Evolutionary conservation across 1,284 basidiomycete species (phyloP).

Genomic region (Blastosporella zonata): DNA sequence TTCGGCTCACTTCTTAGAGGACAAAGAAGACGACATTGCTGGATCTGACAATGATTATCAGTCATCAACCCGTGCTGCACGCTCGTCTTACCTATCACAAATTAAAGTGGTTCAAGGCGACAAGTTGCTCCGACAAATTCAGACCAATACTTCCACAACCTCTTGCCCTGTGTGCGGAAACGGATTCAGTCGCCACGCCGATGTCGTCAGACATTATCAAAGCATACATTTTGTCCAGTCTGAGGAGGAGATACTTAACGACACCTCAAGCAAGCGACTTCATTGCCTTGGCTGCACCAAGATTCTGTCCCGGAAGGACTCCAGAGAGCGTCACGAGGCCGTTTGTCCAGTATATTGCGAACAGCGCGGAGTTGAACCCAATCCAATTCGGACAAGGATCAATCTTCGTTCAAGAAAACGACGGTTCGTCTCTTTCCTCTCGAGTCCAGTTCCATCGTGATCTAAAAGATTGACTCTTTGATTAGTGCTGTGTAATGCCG

Average conservation of each 20-base stretch:
- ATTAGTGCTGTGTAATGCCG: too few relatives aligned
- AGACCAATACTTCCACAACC: constrained; percentile 5
- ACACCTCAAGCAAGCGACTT: constrained; percentile 8
- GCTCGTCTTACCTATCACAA: not conserved
- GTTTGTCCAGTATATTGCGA: constrained; percentile 8
- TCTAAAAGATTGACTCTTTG: too few relatives aligned
- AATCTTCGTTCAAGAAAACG: not conserved
- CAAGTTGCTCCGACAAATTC: constrained; percentile 3
- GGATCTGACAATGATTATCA: not conserved
- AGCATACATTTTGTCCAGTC: constrained; percentile 10
- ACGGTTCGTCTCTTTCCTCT: constrained; percentile 1
- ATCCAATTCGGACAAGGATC: not conserved
- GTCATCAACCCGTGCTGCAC: not conserved
- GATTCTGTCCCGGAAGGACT: constrained; percentile 15
- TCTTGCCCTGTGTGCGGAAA: constrained; percentile 7
- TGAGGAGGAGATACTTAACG: constrained; percentile 9
- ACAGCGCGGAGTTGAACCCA: not conserved
- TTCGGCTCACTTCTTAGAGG: not conserved
- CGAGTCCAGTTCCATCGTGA: too few relatives aligned
- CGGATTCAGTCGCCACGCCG: constrained; percentile 12
- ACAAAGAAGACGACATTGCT: not conserved
- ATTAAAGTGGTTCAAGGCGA: not conserved
- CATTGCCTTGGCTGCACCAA: constrained; percentile 14
- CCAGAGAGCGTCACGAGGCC: constrained; percentile 12
- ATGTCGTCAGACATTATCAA: constrained; percentile 11